A percentile compares a stretch with the other conserved stretches of the same genome.
phyloP scores from a whole-genome alignment of 768 basidiomycete species.

The Ramaria rubella region DNA sequence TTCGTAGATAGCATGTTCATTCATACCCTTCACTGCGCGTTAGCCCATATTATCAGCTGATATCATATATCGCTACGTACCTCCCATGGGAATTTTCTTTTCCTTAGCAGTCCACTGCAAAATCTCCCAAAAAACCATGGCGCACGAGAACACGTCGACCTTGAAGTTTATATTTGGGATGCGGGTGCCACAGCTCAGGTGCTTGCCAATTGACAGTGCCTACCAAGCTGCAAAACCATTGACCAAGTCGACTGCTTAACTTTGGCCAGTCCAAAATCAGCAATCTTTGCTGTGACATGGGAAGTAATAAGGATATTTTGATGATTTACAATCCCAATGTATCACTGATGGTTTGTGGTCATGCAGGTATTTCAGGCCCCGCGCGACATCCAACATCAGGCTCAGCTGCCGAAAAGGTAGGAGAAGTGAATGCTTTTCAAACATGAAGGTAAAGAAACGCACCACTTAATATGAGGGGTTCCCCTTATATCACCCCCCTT shows the following conservation, averaged over 20 bases:
- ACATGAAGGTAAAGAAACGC: constrained; percentile 25
- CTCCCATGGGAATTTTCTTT: constrained; percentile 97
- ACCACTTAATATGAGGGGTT: constrained; percentile 87
- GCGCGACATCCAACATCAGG: constrained; percentile 93
- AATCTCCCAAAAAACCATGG: constrained; percentile 98
- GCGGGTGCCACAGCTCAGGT: constrained; percentile 94
- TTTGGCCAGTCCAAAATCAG: constrained; percentile 97
- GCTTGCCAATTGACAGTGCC: constrained; percentile 99
- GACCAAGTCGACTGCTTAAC: constrained; percentile 97
- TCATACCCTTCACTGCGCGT: constrained; percentile 62
- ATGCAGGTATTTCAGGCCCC: constrained; percentile 92
- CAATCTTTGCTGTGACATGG: constrained; percentile 90
- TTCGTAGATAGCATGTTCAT: constrained; percentile 97
- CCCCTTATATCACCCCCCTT: too few species aligned
- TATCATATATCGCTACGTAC: constrained; percentile 35
- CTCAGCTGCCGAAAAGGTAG: constrained; percentile 53
- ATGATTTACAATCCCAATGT: constrained; percentile 97
- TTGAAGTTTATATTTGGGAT: constrained; percentile 99
- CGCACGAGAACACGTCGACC: constrained; percentile 95
- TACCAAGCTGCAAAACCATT: constrained; percentile 95
- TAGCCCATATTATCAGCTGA: constrained; percentile 1
- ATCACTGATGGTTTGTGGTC: constrained; percentile 89
- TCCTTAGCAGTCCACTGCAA: constrained; percentile 85
- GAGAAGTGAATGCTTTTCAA: background rate
- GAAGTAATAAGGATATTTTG: constrained; percentile 97